A percentile compares a stretch with the other conserved stretches of the same genome.
These are phyloP conservation scores for Trichoderma sp. DNA, from an alignment of 2,329 filamentous ascomycete genomes.

Conservation along the genomic window DNA sequence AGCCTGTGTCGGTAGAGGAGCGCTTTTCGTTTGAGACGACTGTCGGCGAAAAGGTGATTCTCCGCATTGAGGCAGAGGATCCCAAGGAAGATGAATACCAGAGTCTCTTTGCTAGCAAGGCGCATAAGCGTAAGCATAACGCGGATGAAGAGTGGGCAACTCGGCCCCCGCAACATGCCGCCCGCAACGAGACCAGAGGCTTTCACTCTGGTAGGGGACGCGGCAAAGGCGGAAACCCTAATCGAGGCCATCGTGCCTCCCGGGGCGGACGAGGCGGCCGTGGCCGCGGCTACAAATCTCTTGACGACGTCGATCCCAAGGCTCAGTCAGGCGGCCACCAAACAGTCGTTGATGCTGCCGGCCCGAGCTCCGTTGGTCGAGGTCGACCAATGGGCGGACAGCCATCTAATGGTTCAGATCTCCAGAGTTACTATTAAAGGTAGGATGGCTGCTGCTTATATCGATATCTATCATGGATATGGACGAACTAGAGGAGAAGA, in stretches of 20 bases:
- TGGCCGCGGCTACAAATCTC: conserved; percentile 58
- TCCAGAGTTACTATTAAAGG: conserved; percentile 42
- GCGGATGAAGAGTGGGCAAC: conserved; percentile 44
- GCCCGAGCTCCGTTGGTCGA: conserved; percentile 18
- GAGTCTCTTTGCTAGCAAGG: conserved; percentile 57
- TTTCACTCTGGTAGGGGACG: conserved; percentile 43
- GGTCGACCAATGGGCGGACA: conserved; percentile 27
- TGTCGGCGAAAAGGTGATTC: conserved; percentile 80
- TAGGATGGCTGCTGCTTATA: conserved; percentile 5
- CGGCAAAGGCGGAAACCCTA: conserved; percentile 35
- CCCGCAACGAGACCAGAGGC: conserved; percentile 41
- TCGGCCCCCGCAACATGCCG: conserved; percentile 36
- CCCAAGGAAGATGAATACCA: conserved; percentile 61
- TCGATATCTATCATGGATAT: not conserved
- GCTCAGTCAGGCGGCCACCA: conserved; percentile 34
- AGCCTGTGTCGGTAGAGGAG: conserved; percentile 67
- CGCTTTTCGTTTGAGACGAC: conserved; percentile 75
- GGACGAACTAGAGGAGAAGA: conserved; percentile 1
- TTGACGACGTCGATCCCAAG: conserved; percentile 60
- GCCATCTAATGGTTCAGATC: conserved; percentile 30
- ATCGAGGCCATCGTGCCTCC: conserved; percentile 38
- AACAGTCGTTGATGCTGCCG: not conserved
- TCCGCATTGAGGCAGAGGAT: conserved; percentile 74
- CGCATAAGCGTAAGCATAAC: conserved; percentile 56
- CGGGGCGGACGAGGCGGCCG: conserved; percentile 44